These are phyloP conservation scores for Toxicodendron radicans DNA, from an alignment of 345 rosid genomes.

Conservation along the genomic window DNA sequence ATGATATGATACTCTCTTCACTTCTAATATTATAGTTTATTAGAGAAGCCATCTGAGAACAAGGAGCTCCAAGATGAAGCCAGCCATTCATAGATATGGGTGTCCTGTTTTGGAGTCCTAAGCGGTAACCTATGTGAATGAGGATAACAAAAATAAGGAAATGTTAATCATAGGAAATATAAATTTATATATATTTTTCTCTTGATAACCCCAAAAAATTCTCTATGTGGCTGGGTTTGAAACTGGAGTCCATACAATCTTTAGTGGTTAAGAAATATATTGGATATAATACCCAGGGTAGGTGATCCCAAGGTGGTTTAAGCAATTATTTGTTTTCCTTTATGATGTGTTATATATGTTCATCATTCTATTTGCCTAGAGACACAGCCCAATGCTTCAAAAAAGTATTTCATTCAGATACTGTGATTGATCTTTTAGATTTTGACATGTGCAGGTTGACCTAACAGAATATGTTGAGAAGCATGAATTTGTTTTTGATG, in stretches of 20 bases:
- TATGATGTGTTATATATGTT: background rate
- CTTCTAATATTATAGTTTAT: background rate
- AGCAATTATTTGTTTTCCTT: background rate
- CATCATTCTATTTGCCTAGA: background rate
- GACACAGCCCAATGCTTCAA: slow-evolving; percentile 8
- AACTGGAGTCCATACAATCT: no score
- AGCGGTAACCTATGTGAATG: background rate
- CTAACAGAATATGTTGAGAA: slow-evolving; percentile 87
- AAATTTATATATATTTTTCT: no score
- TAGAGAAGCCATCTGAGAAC: background rate
- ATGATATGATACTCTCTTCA: slow-evolving; percentile 6
- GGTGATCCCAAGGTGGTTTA: background rate
- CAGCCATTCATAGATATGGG: background rate
- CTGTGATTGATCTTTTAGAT: slow-evolving; percentile 17
- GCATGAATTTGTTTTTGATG: slow-evolving; percentile 96
- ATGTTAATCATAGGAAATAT: background rate
- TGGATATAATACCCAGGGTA: no score
- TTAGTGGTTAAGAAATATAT: no score
- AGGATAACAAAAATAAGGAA: slow-evolving; percentile 2
- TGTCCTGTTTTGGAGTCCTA: background rate
- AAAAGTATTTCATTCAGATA: background rate
- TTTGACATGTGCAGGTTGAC: slow-evolving; percentile 69
- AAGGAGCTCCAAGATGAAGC: background rate
- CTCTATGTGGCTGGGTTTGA: no score
- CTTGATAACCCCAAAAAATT: no score